Conservation (phyloP, 768 basidiomycete genomes). For the Phylloporus rhodoxanthus region DNA sequence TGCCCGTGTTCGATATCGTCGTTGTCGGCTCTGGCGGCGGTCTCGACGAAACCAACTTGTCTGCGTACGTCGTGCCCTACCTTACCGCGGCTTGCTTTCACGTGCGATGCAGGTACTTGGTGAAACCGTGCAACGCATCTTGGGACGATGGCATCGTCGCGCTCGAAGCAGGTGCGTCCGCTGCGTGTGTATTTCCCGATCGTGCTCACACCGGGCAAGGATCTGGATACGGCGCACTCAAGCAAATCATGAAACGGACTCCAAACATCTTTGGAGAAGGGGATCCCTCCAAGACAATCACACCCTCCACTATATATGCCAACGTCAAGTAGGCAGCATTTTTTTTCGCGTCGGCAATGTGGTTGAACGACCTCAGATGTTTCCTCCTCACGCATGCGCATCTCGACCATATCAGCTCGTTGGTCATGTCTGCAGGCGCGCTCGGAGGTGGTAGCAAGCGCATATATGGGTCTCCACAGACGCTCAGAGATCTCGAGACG, state of each 20-base stretch:
- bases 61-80: constrained; percentile 70
- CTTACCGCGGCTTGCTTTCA: no score
- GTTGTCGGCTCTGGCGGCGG: constrained; percentile 86
- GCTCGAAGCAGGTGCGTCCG: constrained; percentile 72
- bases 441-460: constrained; percentile 55
- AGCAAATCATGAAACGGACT: constrained; percentile 49
- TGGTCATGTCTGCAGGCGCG: constrained; percentile 81
- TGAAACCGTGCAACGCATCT: constrained; percentile 58
- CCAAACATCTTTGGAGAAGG: constrained; percentile 46
- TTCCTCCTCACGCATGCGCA: constrained; percentile 88
- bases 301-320: constrained; percentile 26
- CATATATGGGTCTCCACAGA: constrained; percentile 54
- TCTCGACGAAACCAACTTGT: constrained; percentile 83
- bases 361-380: constrained; percentile 41
- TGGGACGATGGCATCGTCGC: constrained; percentile 84
- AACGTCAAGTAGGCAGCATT: constrained; percentile 28
- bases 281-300: constrained; percentile 10
- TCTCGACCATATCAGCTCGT: constrained; percentile 80
- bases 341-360: not conserved
- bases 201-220: constrained; percentile 34
- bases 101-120: constrained; percentile 59
- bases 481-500: constrained; percentile 61
- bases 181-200: not conserved
- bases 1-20: constrained; percentile 62
- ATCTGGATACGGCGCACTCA: constrained; percentile 78